A percentile compares a stretch with the other conserved stretches of the same genome.
Conservation (phyloP, 2,329 filamentous ascomycete species). For the Aureobasidium vineae region DNA sequence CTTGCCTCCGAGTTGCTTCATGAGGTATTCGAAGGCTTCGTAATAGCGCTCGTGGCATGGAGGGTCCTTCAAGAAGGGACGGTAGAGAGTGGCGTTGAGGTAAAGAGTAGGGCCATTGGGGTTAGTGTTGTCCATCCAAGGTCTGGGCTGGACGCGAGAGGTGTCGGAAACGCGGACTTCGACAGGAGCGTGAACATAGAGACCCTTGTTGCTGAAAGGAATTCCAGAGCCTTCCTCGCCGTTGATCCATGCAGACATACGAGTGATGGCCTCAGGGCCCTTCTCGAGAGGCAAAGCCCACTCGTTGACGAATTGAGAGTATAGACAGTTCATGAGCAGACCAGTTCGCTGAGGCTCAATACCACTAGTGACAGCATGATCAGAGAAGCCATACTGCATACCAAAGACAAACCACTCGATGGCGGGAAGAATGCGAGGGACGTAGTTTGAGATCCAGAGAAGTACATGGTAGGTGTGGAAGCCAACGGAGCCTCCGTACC, state of each 20-base stretch:
- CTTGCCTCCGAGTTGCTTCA: conserved; percentile 76
- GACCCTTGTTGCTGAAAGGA: conserved; percentile 72
- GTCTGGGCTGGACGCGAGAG: conserved; percentile 51
- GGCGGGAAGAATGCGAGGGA: conserved; percentile 78
- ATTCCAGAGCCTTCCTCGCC: conserved; percentile 68
- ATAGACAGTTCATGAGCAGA: conserved; percentile 93
- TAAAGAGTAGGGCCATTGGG: conserved; percentile 73
- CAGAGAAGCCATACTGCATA: conserved; percentile 91
- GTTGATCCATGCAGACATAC: conserved; percentile 84
- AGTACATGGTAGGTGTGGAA: conserved; percentile 92
- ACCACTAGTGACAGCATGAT: conserved; percentile 66
- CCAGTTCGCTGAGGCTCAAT: conserved; percentile 77
- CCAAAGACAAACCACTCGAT: conserved; percentile 97
- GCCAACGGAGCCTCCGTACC: conserved; percentile 78
- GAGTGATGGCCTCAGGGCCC: conserved; percentile 80
- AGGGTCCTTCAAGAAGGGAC: conserved; percentile 75
- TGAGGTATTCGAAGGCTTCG: conserved; percentile 84
- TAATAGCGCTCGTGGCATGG: conserved; percentile 77
- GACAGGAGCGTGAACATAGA: conserved; percentile 86
- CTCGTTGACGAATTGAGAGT: conserved; percentile 98
- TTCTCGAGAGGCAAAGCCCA: conserved; percentile 87
- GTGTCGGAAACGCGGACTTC: conserved; percentile 87
- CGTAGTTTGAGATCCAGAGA: conserved; percentile 72
- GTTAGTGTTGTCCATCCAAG: conserved; percentile 71
- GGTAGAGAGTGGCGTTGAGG: conserved; percentile 85